phyloP scores from a whole-genome alignment of 352 stramenopile species.

The Pseudoperonospora humuli region DNA sequence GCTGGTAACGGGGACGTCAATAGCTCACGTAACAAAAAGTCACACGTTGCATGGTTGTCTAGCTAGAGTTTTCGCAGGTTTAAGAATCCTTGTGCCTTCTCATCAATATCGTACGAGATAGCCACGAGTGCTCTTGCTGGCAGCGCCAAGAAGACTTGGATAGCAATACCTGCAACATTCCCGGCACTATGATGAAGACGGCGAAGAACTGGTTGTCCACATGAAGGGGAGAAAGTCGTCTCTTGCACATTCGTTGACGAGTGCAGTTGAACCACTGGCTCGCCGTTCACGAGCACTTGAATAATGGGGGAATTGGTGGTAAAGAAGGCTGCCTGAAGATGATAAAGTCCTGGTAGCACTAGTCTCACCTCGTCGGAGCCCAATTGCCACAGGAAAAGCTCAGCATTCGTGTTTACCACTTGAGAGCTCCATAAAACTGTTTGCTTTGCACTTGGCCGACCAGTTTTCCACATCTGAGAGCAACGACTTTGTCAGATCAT shows the following conservation, averaged over 20 bases:
- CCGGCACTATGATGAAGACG: constrained; percentile 53
- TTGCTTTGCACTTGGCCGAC: constrained; percentile 35
- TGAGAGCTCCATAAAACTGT: constrained; percentile 63
- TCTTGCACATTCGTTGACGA: constrained; percentile 2
- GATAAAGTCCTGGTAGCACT: constrained; percentile 55
- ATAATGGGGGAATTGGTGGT: constrained; percentile 44
- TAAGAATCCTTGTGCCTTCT: constrained; percentile 62
- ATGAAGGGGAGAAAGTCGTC: constrained; percentile 1
- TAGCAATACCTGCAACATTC: constrained; percentile 41
- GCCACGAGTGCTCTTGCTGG: constrained; percentile 37
- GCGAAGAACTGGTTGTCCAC: constrained; percentile 2
- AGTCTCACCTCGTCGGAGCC: constrained; percentile 40
- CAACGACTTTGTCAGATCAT: background rate
- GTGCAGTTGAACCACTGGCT: constrained; percentile 29
- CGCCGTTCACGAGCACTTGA: constrained; percentile 54
- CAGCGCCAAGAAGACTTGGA: constrained; percentile 52
- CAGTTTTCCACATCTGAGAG: constrained; percentile 71
- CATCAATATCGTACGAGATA: constrained; percentile 58
- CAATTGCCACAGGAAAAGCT: constrained; percentile 61
- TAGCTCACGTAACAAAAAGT: too few species aligned
- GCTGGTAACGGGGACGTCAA: too few species aligned
- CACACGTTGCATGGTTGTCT: background rate
- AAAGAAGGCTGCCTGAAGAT: constrained; percentile 67
- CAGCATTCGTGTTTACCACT: constrained; percentile 55
- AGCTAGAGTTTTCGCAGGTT: constrained; percentile 62